Evolutionary conservation across 2,329 filamentous ascomycete species (phyloP).

Genomic region (Penicillium sumatraense): DNA sequence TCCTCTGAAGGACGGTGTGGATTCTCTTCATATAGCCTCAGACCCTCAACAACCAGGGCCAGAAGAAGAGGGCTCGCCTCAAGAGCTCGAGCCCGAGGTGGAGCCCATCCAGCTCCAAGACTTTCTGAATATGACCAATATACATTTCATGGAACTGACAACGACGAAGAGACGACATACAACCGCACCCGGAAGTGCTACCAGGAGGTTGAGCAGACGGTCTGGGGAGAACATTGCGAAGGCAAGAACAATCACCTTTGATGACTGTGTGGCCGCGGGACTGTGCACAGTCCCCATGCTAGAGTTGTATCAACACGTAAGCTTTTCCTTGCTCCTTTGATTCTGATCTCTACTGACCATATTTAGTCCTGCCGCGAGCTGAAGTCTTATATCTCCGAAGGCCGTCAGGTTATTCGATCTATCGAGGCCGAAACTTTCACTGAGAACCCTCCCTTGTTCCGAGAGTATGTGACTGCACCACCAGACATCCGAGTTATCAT

Average conservation of each 20-base stretch:
- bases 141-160: slow-evolving; percentile 98
- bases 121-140: slow-evolving; percentile 92
- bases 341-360: slow-evolving; percentile 29
- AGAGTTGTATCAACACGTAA: slow-evolving; percentile 87
- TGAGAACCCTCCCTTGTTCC: slow-evolving; percentile 89
- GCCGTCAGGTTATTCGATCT: slow-evolving; percentile 83
- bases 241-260: slow-evolving; percentile 54
- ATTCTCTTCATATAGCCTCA: slow-evolving; percentile 27
- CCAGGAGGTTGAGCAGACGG: slow-evolving; percentile 34
- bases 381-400: slow-evolving; percentile 95
- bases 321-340: slow-evolving; percentile 28
- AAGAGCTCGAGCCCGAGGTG: slow-evolving; percentile 52
- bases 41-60: slow-evolving; percentile 43
- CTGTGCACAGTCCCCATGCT: slow-evolving; percentile 92
- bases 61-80: slow-evolving; percentile 43
- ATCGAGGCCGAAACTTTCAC: slow-evolving; percentile 88
- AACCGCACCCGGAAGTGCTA: slow-evolving; percentile 61
- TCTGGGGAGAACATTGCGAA: slow-evolving; percentile 32
- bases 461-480: slow-evolving; percentile 84
- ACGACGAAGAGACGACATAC: slow-evolving; percentile 93
- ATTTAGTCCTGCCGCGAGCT: slow-evolving; percentile 81
- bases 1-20: slow-evolving; percentile 33
- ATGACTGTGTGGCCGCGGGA: slow-evolving; percentile 82
- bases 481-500: slow-evolving; percentile 83
- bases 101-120: slow-evolving; percentile 83